Conservation (phyloP, 2,329 filamentous ascomycete species). For the Pezicula radicicola region DNA sequence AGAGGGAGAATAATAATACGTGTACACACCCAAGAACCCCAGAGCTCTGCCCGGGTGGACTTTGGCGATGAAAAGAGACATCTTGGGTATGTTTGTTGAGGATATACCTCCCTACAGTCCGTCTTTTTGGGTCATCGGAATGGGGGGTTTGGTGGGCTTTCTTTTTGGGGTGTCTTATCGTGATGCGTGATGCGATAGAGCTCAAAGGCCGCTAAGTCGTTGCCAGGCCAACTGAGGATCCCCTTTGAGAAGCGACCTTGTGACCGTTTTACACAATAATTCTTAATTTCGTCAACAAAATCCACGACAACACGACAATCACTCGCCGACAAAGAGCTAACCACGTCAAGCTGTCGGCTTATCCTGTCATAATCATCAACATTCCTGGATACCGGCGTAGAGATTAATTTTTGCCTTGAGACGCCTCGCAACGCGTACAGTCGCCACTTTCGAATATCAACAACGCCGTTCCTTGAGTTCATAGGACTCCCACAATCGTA, state of each 20-base stretch:
- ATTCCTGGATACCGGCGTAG: background rate
- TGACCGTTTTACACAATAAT: background rate
- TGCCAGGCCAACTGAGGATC: background rate
- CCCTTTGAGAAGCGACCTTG: background rate
- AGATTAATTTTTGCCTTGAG: too few species aligned
- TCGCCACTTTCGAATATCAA: background rate
- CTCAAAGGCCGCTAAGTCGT: background rate
- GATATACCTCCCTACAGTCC: background rate
- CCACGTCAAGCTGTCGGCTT: too few species aligned
- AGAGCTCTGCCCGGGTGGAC: conserved; percentile 65
- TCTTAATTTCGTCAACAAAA: conserved; percentile 1
- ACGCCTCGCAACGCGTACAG: conserved; percentile 2
- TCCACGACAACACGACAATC: conserved; percentile 6
- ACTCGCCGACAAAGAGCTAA: background rate
- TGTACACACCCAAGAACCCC: conserved; percentile 29
- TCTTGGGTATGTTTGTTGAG: conserved; percentile 17
- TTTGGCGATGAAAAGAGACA: conserved; percentile 55
- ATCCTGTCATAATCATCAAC: background rate
- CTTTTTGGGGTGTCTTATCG: background rate
- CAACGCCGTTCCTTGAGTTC: background rate
- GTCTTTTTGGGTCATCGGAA: background rate
- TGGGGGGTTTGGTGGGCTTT: background rate
- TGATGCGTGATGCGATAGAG: background rate
- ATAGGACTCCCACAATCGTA: conserved; percentile 24
- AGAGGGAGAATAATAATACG: conserved; percentile 23